phyloP scores from a whole-genome alignment of 192 early-diverging fungal species.

The Coemansia asiatica region DNA sequence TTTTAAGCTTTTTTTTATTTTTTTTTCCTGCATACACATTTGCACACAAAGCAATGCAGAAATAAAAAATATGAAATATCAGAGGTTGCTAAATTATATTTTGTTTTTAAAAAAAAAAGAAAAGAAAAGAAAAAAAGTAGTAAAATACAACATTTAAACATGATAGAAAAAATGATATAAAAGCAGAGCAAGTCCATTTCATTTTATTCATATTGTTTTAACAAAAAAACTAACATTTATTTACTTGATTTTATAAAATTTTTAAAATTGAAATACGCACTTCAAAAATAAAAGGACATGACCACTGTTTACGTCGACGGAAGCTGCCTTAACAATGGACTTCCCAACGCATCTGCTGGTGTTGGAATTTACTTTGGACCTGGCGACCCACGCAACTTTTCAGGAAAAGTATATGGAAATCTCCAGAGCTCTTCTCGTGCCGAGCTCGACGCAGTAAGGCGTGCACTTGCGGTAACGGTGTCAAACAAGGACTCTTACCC shows the following conservation, averaged over 20 bases:
- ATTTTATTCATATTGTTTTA: neutral
- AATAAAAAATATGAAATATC: too few species aligned
- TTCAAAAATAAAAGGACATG: too few species aligned
- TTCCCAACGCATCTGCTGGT: neutral
- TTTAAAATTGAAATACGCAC: too few species aligned
- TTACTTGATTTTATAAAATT: too few species aligned
- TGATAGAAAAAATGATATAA: too few species aligned
- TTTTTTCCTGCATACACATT: neutral
- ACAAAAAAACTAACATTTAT: too few species aligned
- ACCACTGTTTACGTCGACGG: neutral
- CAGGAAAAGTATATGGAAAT: neutral
- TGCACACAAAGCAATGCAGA: too few species aligned
- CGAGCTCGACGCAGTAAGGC: neutral
- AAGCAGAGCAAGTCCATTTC: neutral
- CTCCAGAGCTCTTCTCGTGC: neutral
- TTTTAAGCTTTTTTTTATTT: too few species aligned
- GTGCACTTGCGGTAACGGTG: neutral
- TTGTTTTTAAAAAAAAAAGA: too few species aligned
- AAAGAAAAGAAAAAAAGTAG: too few species aligned
- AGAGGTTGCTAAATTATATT: too few species aligned
- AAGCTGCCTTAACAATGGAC: neutral
- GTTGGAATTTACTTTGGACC: slow-evolving; percentile 14
- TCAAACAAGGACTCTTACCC: neutral
- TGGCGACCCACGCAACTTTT: slow-evolving; percentile 9
- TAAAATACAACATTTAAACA: too few species aligned